These are phyloP conservation scores for Zangia roseola DNA, from an alignment of 768 basidiomycete species.

Conservation along the genomic window DNA sequence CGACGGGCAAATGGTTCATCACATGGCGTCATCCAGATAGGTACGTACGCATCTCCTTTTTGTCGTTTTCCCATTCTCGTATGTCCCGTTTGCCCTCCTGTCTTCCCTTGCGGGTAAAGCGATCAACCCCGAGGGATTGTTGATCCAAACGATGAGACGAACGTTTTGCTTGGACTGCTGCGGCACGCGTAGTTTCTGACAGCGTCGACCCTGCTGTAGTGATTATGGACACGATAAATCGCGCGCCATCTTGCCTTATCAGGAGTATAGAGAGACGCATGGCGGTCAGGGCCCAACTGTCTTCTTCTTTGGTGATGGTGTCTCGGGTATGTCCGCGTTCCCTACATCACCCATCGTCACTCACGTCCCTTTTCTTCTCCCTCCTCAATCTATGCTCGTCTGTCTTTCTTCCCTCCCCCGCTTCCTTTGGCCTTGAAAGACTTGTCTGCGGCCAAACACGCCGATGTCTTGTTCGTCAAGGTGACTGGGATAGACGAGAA, in stretches of 20 bases:
- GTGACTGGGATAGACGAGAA: slow-evolving; percentile 63
- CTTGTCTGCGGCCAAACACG: slow-evolving; percentile 88
- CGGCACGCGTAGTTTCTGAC: not conserved
- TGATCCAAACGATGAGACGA: not conserved
- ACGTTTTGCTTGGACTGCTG: no score
- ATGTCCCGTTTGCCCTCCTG: no score
- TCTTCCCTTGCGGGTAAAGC: not conserved
- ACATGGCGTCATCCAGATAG: slow-evolving; percentile 87
- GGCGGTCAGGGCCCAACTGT: slow-evolving; percentile 53
- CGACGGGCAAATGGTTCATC: slow-evolving; percentile 66
- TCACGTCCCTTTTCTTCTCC: not conserved
- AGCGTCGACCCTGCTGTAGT: slow-evolving; percentile 37
- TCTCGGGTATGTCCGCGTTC: slow-evolving; percentile 63
- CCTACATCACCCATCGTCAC: not conserved
- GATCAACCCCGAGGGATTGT: not conserved
- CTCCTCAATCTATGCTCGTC: no score
- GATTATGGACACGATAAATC: slow-evolving; percentile 96
- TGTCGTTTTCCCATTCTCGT: not conserved
- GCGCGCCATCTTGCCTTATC: slow-evolving; percentile 88
- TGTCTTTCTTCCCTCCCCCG: no score
- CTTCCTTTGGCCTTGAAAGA: slow-evolving; percentile 43
- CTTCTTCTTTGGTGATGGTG: slow-evolving; percentile 98
- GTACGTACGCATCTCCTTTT: slow-evolving; percentile 37
- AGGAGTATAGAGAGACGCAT: slow-evolving; percentile 38
- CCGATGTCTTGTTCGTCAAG: slow-evolving; percentile 95